Conservation (phyloP, 768 basidiomycete species). For the Mycena latifolia region DNA sequence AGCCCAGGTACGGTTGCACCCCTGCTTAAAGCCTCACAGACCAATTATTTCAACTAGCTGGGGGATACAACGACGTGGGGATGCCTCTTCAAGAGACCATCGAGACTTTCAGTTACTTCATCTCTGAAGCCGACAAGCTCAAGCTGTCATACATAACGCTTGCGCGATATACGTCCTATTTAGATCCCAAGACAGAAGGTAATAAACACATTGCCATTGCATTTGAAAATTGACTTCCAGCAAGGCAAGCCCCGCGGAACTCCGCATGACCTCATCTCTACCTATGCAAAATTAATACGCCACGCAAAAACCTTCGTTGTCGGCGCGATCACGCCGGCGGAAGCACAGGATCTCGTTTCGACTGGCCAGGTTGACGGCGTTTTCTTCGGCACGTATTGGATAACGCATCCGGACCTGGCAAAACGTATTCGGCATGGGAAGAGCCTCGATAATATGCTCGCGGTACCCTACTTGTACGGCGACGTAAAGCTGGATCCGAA, state of each 20-base stretch:
- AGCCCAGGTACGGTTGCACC: conserved; percentile 32
- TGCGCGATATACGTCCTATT: neutral
- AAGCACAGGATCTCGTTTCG: conserved; percentile 42
- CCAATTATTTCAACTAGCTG: conserved; percentile 32
- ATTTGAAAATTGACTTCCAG: neutral
- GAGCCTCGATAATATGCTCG: conserved; percentile 39
- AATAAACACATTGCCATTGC: neutral
- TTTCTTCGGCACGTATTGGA: conserved; percentile 44
- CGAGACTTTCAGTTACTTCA: conserved; percentile 55
- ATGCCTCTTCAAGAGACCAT: conserved; percentile 60
- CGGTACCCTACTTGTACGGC: conserved; percentile 38
- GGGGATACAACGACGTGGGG: conserved; percentile 60
- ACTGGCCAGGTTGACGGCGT: conserved; percentile 43
- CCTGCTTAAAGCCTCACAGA: conserved; percentile 43
- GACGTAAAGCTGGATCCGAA: conserved; percentile 31
- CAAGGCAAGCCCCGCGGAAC: conserved; percentile 38
- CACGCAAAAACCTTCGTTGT: conserved; percentile 43
- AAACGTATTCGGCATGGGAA: conserved; percentile 42
- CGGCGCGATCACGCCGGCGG: conserved; percentile 42
- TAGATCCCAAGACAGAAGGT: conserved; percentile 16
- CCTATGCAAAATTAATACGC: conserved; percentile 41
- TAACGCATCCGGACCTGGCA: conserved; percentile 47
- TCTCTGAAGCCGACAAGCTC: conserved; percentile 55
- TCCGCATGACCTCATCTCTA: conserved; percentile 43
- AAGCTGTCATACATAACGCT: conserved; percentile 27